Evolutionary conservation across 495 filamentous ascomycete species (phyloP), one percentile per base, ranked within the genome.

Genomic region (Diplogelasinospora grovesii): DNA sequence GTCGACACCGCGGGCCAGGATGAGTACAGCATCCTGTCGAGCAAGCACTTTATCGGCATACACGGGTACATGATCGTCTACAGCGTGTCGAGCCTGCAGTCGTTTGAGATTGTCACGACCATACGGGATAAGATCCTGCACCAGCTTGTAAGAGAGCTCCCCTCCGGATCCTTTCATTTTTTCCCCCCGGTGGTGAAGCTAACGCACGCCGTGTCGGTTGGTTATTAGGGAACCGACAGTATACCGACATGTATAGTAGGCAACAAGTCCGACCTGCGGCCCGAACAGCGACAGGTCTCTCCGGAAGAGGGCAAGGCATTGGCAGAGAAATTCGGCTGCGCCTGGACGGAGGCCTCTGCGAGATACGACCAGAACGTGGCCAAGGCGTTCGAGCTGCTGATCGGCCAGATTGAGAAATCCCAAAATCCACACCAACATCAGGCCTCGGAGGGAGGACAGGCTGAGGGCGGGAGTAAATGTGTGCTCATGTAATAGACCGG

Each of bases 61-160:
- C 92, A 98, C 75, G 92, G 92, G 26, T 98, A 98, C 68, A 89
- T 98, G 78, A 82, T 98, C 36, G 92, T 95, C 27, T 98, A 98
- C 65, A 95, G 87, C 13, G 85, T 98, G 33, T 83, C 85, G 21
- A 94, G 85, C 25, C 85, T 83, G 46, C 85, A 92, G 48, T 94
- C 88, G 19, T 97, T 96, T 57, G 92, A 97, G 59, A 97, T 96
- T 87, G 82, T 95, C 34, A 78, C 83, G 43, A 84, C 94, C 30
- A 95, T 98, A 35, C 71, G 90, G 23, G 92, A 97, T 56, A 98
- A 97, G 76, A 96, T 98, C 43, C 68, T 98, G 39, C 95, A 94
- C 57, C 93, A 96, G 55, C 70, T 97, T 26, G 92, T 95, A 69
- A 51, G n/a, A n/a, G n/a, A n/a, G 82, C 67, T 33, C 18, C 38